Percentiles rank a stretch among this genome's conserved stretches.
phyloP scores from a whole-genome alignment of 2,329 filamentous ascomycete genomes.

The Neopestalotiopsis sp. region DNA sequence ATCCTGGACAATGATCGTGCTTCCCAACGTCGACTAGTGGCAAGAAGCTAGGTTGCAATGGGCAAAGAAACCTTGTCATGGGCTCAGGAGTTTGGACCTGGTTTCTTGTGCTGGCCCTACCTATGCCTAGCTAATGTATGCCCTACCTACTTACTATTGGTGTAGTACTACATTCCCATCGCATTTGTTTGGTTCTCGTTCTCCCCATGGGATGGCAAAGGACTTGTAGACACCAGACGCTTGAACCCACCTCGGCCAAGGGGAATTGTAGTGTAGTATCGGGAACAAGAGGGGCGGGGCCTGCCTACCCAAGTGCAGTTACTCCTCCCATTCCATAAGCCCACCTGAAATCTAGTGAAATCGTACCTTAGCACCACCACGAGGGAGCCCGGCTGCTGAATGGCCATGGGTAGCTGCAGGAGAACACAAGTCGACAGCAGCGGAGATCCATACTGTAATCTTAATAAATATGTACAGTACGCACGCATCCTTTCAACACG shows the following conservation, averaged over 20 bases:
- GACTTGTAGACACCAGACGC: background rate
- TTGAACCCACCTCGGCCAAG: background rate
- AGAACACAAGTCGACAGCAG: background rate
- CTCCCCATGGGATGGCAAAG: background rate
- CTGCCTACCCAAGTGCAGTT: background rate
- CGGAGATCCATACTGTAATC: conserved; percentile 20
- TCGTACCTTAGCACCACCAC: conserved; percentile 6
- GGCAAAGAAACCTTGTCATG: background rate
- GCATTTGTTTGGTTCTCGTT: background rate
- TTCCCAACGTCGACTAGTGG: conserved; percentile 12
- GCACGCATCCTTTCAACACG: background rate
- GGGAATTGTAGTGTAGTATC: background rate
- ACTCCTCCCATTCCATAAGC: background rate
- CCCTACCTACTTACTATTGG: conserved; percentile 1
- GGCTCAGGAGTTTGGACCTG: background rate
- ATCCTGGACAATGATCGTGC: conserved; percentile 2
- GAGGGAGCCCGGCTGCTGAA: too few species aligned
- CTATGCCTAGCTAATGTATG: background rate
- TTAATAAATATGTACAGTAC: conserved; percentile 14
- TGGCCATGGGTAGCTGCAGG: conserved; percentile 18
- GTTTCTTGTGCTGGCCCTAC: background rate
- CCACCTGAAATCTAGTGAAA: conserved; percentile 9
- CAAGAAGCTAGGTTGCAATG: background rate
- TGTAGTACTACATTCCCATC: background rate
- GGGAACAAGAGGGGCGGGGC: background rate